Conservation (phyloP, 192 early-diverging fungal genomes). For the Allomyces javanicus region DNA sequence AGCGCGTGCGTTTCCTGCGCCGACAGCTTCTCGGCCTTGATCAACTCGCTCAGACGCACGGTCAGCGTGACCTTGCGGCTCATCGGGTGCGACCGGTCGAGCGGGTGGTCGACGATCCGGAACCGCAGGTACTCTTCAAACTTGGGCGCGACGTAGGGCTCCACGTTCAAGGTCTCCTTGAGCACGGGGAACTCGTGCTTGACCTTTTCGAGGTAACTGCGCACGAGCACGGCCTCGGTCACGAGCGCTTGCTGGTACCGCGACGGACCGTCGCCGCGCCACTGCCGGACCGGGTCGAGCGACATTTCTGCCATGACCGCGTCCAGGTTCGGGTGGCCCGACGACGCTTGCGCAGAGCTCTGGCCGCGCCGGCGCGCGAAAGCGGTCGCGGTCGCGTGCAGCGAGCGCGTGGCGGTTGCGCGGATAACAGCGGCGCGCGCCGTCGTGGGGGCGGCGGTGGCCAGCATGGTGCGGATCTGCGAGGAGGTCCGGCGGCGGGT, state of each 20-base stretch:
- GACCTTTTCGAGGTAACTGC: background rate
- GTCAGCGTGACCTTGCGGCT: background rate
- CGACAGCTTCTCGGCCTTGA: constrained; percentile 43
- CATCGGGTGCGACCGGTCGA: background rate
- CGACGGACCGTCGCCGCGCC: background rate
- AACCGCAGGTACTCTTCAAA: background rate
- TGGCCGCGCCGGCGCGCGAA: too few species aligned
- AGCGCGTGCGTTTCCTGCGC: background rate
- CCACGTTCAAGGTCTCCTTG: background rate
- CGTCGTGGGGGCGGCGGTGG: too few species aligned
- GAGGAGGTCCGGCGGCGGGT: too few species aligned
- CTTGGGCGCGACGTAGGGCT: background rate
- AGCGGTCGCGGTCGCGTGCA: too few species aligned
- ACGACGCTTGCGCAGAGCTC: too few species aligned
- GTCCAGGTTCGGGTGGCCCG: background rate
- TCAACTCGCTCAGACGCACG: constrained; percentile 18
- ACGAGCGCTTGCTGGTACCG: background rate
- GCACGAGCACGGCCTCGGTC: background rate
- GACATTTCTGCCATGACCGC: background rate
- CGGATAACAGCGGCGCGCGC: too few species aligned
- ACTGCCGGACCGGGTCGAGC: background rate
- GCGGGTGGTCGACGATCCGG: background rate
- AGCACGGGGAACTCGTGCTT: background rate
- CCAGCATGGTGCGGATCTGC: too few species aligned
- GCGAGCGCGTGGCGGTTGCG: too few species aligned